Base-by-base conservation (phyloP, 176 grass and related monocot genomes). In the Triticum dicoccoides region DNA sequence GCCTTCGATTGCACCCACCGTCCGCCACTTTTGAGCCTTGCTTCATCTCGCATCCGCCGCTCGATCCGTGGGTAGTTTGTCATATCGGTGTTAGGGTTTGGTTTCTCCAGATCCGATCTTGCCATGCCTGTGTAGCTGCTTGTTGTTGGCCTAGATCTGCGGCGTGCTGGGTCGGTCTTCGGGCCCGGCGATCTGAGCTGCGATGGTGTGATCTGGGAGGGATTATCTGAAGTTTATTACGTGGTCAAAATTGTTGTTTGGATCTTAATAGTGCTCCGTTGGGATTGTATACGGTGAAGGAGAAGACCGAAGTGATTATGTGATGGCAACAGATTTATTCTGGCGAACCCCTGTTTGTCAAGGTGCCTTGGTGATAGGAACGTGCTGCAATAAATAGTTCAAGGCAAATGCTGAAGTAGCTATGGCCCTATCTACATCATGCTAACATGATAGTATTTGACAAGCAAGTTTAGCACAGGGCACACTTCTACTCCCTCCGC, bases 21-120 rank as follows among this genome's bases (percentile, higher is more conserved):
- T 0, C 47, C 64, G 0, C 6, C 6, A 1, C 61, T 4, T 58
- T 83, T 3, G 12, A 6, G 9, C 42, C 42, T 58, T 10, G 5
- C 13, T 69, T 44, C 1, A 0, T 37, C 7, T 11, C 5, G 12
- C 12, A 10, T 3, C 12, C 11, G 0, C 39, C 4, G 5, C 29
- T 20, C 64, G 52, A 29, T 56, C 76, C 6, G 11, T 81, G 0
- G 70, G 29, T 44, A n/a, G 24, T 58, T 21, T 65, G 52, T 30
- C 34, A 6, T 25, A 0, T 18, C 17, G n/a, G 32, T 11, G 38
- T 65, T 88, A 82, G 86, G 86, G 51, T 85, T 91, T 41, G n/a
- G 11, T 69, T 72, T 49, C 18, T 44, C 13, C 8, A 14, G 77
- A 66, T 88, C 25, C 78, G 82, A 82, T 88, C 82, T 77, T 81